Conservation (phyloP, 176 grass and related monocot species). For the Aegilops umbellulata region DNA sequence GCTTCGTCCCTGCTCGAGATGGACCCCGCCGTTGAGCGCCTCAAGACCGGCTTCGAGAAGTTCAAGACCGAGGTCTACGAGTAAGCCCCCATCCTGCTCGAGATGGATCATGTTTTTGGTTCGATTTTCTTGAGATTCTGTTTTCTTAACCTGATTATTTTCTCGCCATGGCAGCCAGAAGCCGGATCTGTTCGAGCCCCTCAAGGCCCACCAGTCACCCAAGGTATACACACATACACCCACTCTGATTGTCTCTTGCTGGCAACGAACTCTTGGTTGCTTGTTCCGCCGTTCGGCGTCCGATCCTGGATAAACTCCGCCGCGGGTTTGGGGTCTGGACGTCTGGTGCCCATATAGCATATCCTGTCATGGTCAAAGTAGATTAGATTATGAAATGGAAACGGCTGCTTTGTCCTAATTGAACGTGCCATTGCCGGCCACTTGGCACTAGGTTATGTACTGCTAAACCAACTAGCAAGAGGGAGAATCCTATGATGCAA, state of each 20-base stretch:
- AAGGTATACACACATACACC: constrained; percentile 33
- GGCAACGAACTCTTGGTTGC: no score
- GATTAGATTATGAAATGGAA: not conserved
- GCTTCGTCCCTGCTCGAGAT: constrained; percentile 38
- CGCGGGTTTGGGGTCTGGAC: not conserved
- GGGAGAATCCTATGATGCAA: no score
- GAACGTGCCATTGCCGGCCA: not conserved
- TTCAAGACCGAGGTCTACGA: constrained; percentile 86
- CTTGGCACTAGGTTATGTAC: not conserved
- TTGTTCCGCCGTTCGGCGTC: not conserved
- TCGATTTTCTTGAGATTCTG: not conserved
- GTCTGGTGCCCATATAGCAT: not conserved
- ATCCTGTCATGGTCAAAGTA: not conserved
- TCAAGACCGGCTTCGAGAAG: constrained; percentile 63
- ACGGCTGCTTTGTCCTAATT: not conserved
- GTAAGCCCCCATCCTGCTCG: constrained; percentile 36
- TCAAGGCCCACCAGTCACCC: constrained; percentile 65
- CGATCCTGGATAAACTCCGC: not conserved
- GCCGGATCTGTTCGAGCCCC: constrained; percentile 65
- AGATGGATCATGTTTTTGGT: no score
- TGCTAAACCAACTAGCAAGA: no score
- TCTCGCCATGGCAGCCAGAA: constrained; percentile 55
- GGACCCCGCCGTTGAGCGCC: constrained; percentile 60
- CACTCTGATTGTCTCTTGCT: no score
- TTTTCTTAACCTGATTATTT: no score